Evolutionary conservation across 2,329 filamentous ascomycete species (phyloP).

Genomic region (Xylaria sp.): DNA sequence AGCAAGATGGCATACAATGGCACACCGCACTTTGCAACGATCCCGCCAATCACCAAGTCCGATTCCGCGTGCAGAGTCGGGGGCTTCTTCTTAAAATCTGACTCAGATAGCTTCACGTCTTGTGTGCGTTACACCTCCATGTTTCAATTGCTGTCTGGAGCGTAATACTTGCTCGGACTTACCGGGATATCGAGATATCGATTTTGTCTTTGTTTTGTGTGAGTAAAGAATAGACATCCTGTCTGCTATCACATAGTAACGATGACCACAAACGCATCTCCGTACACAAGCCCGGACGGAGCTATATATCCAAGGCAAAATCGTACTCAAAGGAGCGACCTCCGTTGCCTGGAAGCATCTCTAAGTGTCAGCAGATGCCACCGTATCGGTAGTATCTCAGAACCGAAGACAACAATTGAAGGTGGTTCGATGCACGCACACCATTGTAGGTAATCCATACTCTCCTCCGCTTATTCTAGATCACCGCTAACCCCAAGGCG

Average conservation of each 20-base stretch:
- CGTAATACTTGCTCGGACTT: neutral
- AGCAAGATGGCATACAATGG: neutral
- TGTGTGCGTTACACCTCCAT: neutral
- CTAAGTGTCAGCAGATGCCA: no score
- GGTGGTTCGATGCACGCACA: no score
- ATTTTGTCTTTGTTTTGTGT: neutral
- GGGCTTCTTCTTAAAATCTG: constrained; percentile 12
- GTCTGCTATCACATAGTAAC: neutral
- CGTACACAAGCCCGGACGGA: no score
- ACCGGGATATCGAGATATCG: neutral
- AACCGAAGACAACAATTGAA: no score
- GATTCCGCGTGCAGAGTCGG: neutral
- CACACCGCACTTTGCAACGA: constrained; percentile 18
- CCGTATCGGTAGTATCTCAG: no score
- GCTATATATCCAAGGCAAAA: no score
- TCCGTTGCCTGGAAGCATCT: no score
- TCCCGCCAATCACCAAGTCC: constrained; percentile 11
- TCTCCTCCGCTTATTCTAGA: no score
- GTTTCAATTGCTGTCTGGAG: neutral
- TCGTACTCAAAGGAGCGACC: no score
- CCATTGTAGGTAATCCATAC: no score
- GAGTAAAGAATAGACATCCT: neutral
- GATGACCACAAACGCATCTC: no score
- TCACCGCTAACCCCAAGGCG: no score
- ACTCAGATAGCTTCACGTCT: constrained; percentile 13